Base-by-base conservation (phyloP, 805 yeast species). In the Cyberlindnera xishuangbannaensis region DNA sequence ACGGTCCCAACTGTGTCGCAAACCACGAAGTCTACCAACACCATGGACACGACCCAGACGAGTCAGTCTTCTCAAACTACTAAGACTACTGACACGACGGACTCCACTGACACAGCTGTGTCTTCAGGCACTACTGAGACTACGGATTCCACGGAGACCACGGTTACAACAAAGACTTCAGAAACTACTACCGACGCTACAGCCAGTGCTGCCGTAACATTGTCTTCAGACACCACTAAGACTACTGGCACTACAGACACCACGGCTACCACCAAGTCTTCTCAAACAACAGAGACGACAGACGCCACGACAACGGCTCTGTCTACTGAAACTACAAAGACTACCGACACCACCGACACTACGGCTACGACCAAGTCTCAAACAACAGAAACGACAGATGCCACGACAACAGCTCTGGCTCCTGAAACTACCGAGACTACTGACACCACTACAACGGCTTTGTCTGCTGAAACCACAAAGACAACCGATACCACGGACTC, bases 271-370 rank as follows among this genome's bases (percentile, higher is more conserved):
- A 18, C 32, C 4, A 14, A 14, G 13, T 25, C 22, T 19, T n/a
- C 31, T 18, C 18, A 26, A n/a, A 13, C 33, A 20, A 27, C 35
- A 17, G 35, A 25, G 25, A 8, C 34, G 3, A 28, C 39, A 7
- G 24, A 15, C 6, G 15, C 39, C 6, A 20, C 23, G 12, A 9
- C 23, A 20, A 12, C 12, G n/a, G n/a, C n/a, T n/a, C n/a, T 26
- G 10, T n/a, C 18, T 15, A 10, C 27, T 13, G 6, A 12, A 16
- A 22, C 31, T 4, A 21, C 23, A 12, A 12, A 7, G 14, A 6
- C 30, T 15, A 20, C 25, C 3, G 28, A 18, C 13, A 30, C 38
- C 17, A 24, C 32, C 9, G 28, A 17, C n/a, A 10, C 26, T 13
- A 15, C 30, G 13, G n/a, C 27, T 18, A 15, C 28, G 8, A 18